A percentile compares a stretch with the other conserved stretches of the same genome.
Evolutionary conservation across 75 land plant genomes (phyloP).

Genomic region (Selaginella moellendorffii): DNA sequence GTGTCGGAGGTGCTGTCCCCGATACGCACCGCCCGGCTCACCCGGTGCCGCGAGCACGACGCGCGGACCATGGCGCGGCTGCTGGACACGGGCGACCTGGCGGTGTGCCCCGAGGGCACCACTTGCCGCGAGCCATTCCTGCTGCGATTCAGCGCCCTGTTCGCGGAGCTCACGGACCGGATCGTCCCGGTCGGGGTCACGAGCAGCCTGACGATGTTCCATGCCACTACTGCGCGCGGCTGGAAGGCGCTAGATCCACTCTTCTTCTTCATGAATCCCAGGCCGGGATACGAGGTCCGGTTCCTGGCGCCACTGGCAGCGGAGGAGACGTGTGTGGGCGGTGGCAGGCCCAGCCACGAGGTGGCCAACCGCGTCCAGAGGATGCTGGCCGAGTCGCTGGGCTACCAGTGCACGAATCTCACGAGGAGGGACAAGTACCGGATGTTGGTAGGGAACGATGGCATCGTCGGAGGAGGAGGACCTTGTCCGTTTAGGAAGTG

Average conservation of each 20-base stretch:
- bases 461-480: too few relatives aligned
- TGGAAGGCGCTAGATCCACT: slow-evolving; percentile 79
- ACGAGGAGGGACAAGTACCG: too few relatives aligned
- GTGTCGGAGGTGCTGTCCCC: slow-evolving; percentile 75
- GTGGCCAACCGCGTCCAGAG: slow-evolving; percentile 84
- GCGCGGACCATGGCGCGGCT: slow-evolving; percentile 40
- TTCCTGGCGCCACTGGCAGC: slow-evolving; percentile 63
- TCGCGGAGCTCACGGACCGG: slow-evolving; percentile 75
- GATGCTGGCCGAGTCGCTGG: slow-evolving; percentile 54
- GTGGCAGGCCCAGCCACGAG: slow-evolving; percentile 56
- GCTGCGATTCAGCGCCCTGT: slow-evolving; percentile 65
- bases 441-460: too few relatives aligned
- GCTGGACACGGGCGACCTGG: slow-evolving; percentile 45
- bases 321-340: slow-evolving; percentile 37
- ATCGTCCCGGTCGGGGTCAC: slow-evolving; percentile 83
- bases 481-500: too few relatives aligned
- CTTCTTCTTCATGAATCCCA: slow-evolving; percentile 85
- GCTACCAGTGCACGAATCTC: slow-evolving; percentile 68
- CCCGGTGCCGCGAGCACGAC: slow-evolving; percentile 55
- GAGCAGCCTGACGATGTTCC: slow-evolving; percentile 51
- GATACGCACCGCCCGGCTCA: slow-evolving; percentile 63
- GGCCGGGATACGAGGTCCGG: slow-evolving; percentile 63
- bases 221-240: slow-evolving; percentile 79
- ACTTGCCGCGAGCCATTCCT: slow-evolving; percentile 89
- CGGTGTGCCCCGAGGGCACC: slow-evolving; percentile 88